Evolutionary conservation across 2,329 filamentous ascomycete species (phyloP), one percentile per base, ranked within the genome.

Genomic region (Fusarium nisikadoi): DNA sequence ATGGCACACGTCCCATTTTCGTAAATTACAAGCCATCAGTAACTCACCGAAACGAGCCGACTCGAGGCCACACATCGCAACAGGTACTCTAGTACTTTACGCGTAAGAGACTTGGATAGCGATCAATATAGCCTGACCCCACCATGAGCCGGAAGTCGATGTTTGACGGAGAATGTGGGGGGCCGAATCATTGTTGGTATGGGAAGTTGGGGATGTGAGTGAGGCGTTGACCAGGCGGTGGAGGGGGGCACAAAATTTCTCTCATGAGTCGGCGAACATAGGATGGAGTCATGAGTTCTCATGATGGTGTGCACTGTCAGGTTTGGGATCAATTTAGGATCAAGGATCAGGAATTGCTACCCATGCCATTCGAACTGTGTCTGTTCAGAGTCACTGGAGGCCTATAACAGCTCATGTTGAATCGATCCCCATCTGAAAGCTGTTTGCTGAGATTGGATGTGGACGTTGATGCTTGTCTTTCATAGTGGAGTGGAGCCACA

Each of bases 81-180:
- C 52, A 65, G 55, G 42, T 43, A 39, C 46, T 41, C 20, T 23
- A 17, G 29, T 50, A 35, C 62, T 65, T 73, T 72, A 75, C 70
- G 55, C 64, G 73, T 66, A 54, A 65, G 57, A 49, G 47, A 53
- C 46, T 65, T 33, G 52, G 29, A 20, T 50, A 68, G 33, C 27
- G 50, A 68, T 69, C 65, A 52, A 29, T 67, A 68, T 74, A 52
- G 62, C 53, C 49, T 23, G 53, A 69, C 52, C 69, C 75, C 75
- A 75, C 75, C 50, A 53, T 33, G 46, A 62, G 45, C 74, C 65
- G 73, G 73, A 76, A 67, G 65, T 77, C 63, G 66, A 73, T 68
- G 71, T 52, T 74, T 58, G 61, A 65, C 63, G 67, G 71, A 75
- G 75, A 74, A 76, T 74, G 75, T 77, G 75, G 75, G 75, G 75